phyloP scores from a whole-genome alignment of 2,329 filamentous ascomycete genomes.

The Fusarium nygamai region DNA sequence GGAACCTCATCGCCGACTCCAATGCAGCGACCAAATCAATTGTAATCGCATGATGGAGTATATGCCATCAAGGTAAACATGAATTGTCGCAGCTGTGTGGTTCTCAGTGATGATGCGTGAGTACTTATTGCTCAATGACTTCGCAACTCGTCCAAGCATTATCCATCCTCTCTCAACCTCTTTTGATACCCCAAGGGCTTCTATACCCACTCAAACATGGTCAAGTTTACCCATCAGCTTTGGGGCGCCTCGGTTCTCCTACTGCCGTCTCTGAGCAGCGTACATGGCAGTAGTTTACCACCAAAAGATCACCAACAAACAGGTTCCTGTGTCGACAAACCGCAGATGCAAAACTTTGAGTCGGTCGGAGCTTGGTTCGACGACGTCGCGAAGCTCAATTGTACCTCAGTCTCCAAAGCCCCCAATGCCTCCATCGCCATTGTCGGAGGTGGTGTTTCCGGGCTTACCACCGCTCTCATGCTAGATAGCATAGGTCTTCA shows the following conservation, averaged over 20 bases:
- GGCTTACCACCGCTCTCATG: conserved; percentile 67
- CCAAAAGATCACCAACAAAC: not conserved
- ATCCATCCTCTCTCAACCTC: too few relatives aligned
- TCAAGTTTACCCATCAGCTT: not conserved
- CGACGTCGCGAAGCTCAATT: not conserved
- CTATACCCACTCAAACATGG: not conserved
- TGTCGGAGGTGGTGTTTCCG: conserved; percentile 72
- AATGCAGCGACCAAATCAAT: not conserved
- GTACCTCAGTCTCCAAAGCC: not conserved
- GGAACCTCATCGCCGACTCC: not conserved
- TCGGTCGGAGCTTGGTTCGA: conserved; percentile 20
- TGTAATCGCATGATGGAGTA: fast-evolving
- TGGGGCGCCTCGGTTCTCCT: not conserved
- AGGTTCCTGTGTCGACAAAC: fast-evolving
- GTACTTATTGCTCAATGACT: not conserved
- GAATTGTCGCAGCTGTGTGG: fast-evolving
- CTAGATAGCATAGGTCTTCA: conserved; percentile 63
- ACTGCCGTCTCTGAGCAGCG: not conserved
- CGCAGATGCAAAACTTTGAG: conserved; percentile 7
- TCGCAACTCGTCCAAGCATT: too few relatives aligned
- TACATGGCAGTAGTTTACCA: not conserved
- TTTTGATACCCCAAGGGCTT: too few relatives aligned
- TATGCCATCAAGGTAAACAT: not conserved
- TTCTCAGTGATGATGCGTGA: not conserved
- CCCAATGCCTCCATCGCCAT: conserved; percentile 60